Evolutionary conservation across 1,284 basidiomycete species (phyloP), one percentile per base, ranked within the genome.

Genomic region (Cerrena zonata): DNA sequence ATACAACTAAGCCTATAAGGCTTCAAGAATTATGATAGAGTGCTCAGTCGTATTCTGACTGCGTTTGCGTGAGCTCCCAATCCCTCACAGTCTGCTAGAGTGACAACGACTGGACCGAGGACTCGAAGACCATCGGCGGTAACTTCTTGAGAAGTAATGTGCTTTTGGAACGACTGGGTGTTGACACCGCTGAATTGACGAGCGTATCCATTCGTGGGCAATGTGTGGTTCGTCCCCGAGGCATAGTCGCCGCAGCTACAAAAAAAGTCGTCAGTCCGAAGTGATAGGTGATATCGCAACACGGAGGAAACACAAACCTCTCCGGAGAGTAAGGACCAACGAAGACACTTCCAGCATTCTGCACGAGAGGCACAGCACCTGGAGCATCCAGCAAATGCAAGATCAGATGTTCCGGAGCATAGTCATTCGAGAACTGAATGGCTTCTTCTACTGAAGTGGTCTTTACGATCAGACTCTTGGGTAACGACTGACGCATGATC

Each of bases 151-250:
- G 90, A 91, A 4, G 96, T 99, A 64, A 99, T 97, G 69, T 98
- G 90, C 71, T 99, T 99, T 70, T 98, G 94, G 86, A 99, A 99
- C 1, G 94, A 94, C 19, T 84, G 76, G 0, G 95, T 98, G 71
- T 96, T 98, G 59, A 99, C 96, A 15, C 96, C 96, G 58, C 91
- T 94, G 74, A 96, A 99, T 67, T 98, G 94, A 50, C 93, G 86
- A 13, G 96, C 96, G 65, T 94, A 98, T 19, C 94, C 94, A 62
- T 93, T 94, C 3, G 91, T 95, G 23, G 92, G 92, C 27, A 94
- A 77, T 0, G 95, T 97, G 75, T 99, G 96, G 70, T 99, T 99
- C 7, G 96, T 99, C 21, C 96, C 96, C 0, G 91, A 94, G 2
- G 96, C 96, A 63, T 99, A 99, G 68, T 99, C 96, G 30, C 96